Evolutionary conservation across 257 asterid species (phyloP), one percentile per base, ranked within the genome.

Genomic region (Salvia miltiorrhiza): DNA sequence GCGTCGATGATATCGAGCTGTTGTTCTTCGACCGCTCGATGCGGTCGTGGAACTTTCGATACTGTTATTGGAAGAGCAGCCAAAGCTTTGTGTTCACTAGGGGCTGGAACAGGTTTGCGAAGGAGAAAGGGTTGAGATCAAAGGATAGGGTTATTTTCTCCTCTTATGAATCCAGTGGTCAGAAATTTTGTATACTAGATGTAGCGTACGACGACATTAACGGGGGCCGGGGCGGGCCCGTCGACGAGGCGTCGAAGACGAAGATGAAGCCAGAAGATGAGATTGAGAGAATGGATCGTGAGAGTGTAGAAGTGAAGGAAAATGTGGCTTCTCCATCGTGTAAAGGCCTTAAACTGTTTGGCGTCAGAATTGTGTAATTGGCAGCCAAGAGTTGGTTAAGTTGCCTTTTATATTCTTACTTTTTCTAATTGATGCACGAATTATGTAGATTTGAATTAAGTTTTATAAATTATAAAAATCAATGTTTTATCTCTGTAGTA

Each of bases 21-120:
- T 60, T 53, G 0, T 88, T 79, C 57, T 71, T 66, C 1, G 95
- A 90, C 5, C 67, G 70, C 2, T 65, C 80, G 14, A 86, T 70
- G 84, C 77, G 68, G 71, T 50, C 76, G 2, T 90, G 97, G 98
- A 83, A 76, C 62, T 88, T 92, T 12, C 77, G 90, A 0, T 85
- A 83, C 26, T 86, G 96, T 14, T 89, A 84, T 20, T 92, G 97
- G 89, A 80, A 74, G 67, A 92, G 96, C 16, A 90, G 97, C 76
- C 93, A 86, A 24, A 92, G 95, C 28, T 87, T 69, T 20, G 95
- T 81, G 28, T 86, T 92, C 76, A 88, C 97, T 0, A 76, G 83
- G 60, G 97, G 98, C 0, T 90, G 98, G 72, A 79, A 79, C 37
- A 62, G 76, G 2, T 90, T 85, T 59, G 92, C 82, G 0, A 83